Conservation (phyloP, 1,139 yeast genomes). For the Yamadazyma triangularis region DNA sequence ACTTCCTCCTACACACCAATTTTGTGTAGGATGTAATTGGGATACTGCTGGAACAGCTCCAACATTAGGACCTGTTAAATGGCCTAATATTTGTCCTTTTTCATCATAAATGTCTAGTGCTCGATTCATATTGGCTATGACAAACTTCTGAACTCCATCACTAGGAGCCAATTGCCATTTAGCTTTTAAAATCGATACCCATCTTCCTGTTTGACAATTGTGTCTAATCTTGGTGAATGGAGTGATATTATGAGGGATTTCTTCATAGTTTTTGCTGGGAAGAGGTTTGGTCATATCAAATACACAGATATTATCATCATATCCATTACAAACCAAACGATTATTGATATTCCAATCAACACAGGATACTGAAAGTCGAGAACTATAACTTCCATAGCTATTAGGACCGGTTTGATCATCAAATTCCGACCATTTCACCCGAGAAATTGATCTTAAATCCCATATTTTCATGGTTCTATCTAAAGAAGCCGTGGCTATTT, state of each 20-base stretch:
- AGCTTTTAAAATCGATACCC: conserved; percentile 91
- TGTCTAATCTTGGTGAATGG: conserved; percentile 69
- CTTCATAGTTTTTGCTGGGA: conserved; percentile 12
- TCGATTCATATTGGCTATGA: conserved; percentile 89
- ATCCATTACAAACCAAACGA: conserved; percentile 84
- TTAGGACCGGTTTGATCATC: conserved; percentile 43
- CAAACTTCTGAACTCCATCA: conserved; percentile 77
- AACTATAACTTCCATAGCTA: conserved; percentile 57
- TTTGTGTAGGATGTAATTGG: conserved; percentile 74
- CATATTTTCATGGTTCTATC: conserved; percentile 81
- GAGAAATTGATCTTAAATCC: conserved; percentile 63
- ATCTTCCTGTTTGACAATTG: conserved; percentile 92
- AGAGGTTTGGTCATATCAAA: conserved; percentile 30
- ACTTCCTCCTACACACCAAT: conserved; percentile 92
- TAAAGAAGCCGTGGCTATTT: conserved; percentile 81
- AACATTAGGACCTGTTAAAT: conserved; percentile 51
- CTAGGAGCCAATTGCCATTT: conserved; percentile 71
- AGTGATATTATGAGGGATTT: conserved; percentile 29
- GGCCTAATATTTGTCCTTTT: conserved; percentile 74
- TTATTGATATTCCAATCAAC: conserved; percentile 82
- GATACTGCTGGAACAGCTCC: conserved; percentile 93
- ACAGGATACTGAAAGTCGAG: conserved; percentile 76
- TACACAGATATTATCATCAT: conserved; percentile 75
- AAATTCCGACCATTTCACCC: conserved; percentile 37
- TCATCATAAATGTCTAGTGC: conserved; percentile 77